Base-by-base conservation (phyloP, 495 filamentous ascomycete species). In the Penicillium roqueforti region DNA sequence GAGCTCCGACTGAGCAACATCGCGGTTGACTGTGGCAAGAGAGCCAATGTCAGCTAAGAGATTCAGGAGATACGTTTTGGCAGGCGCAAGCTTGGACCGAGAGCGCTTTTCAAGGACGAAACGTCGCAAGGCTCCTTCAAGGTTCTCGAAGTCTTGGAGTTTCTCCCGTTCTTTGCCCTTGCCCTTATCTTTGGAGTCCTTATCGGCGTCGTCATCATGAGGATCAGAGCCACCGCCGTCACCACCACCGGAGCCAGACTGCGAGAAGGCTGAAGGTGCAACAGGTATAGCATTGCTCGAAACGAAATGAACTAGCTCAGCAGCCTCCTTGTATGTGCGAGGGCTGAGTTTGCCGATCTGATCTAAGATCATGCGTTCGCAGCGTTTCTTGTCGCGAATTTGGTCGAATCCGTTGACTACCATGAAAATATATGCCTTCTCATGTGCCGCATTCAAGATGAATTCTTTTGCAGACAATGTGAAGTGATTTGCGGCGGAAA, bases 381-480 rank as follows among this genome's bases (percentile, higher is more conserved):
- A 91, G 52, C 85, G 71, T 47, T 87, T 81, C 74, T 97, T 93
- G 69, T 97, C 90, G 54, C 84, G 79, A 61, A 98, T 97, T 56
- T 88, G 87, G 69, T 98, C 95, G 60, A 89, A 98, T 28, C 92
- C 91, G 67, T 98, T 98, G 44, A 97, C 93, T 8, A 97, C 93
- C 74, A 98, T 93, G 76, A 98, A 98, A 59, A 98, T 92, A 63
- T 98, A 97, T 11, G 92, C 92, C 66, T 98, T 98, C 65, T 98
- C 93, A 41, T 91, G 83, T 13, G 93, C 95, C 9, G 93, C 93
- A 51, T 92, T 92, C 75, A 88, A 84, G 55, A 98, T 96, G 66
- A 98, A 98, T 57, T 98, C 91, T 66, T 90, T 96, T 10, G 95
- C 92, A 3, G 92, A 93, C 44, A 91, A 81, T 2, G 93, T 98